phyloP scores from a whole-genome alignment of 164 flowering plant genomes.

The Chimonanthus praecox region DNA sequence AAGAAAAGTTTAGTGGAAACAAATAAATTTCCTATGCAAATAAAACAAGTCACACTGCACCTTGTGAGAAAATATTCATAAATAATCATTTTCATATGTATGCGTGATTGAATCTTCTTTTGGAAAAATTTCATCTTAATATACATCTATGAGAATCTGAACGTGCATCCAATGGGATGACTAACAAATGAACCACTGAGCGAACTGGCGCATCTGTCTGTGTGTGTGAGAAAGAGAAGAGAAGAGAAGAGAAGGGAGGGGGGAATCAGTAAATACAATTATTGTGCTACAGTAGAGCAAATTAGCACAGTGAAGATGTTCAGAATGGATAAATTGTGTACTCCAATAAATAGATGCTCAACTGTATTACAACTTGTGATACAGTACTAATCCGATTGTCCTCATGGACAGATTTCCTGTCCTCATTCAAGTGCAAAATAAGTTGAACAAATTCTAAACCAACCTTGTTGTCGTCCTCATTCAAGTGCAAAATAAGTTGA shows the following conservation, averaged over 20 bases:
- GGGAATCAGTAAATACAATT: background rate
- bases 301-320: background rate
- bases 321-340: background rate
- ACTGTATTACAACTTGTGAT: background rate
- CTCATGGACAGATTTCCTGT: background rate
- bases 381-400: background rate
- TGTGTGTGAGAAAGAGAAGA: background rate
- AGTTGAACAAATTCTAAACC: background rate
- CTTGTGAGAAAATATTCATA: background rate
- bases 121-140: background rate
- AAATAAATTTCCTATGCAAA: no score
- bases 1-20: no score
- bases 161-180: background rate
- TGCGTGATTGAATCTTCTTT: background rate
- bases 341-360: background rate
- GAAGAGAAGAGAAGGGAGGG: background rate
- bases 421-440: no score
- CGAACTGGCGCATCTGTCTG: background rate
- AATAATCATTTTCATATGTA: background rate
- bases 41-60: background rate
- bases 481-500: no score
- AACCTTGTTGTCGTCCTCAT: conserved; percentile 53
- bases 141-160: background rate
- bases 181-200: background rate
- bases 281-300: background rate